Evolutionary conservation across 768 basidiomycete genomes (phyloP), one percentile per base, ranked within the genome.

Genomic region (Amyloporia xantha): DNA sequence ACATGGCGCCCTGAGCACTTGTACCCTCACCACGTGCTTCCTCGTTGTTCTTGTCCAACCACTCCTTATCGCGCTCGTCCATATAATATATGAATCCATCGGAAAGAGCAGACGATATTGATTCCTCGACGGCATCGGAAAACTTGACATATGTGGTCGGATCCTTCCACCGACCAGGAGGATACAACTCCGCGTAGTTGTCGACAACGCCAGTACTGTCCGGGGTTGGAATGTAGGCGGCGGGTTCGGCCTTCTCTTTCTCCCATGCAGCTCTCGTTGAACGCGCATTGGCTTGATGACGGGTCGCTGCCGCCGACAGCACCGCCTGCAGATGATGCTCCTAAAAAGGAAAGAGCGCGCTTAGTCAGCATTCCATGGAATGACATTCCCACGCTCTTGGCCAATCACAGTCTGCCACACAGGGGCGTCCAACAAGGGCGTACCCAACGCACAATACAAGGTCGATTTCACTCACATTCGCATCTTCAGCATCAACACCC

Each of bases 41-140:
- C 60, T 85, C 84, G 59, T 97, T 96, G 61, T 91, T 91, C 68
- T 82, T 86, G 58, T 89, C 86, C 26, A 99, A 77, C 95, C 95
- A 99, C 54, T 87, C 86, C 59, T 86, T 82, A 70, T 98, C 95
- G 15, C 86, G 84, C 65, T 98, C 96, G 59, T 99, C 95, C 87
- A 97, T 89, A 55, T 81, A 89, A 62, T 98, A 97, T 1, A 83
- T 82, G 67, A 86, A 86, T 0, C 86, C 86, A 56, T 86, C 81
- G 26, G 78, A 69, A 49, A 92, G 77, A 10, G 78, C 80, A 54
- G 70, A 74, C 3, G 65, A 64, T 56, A 74, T 71, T 7, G 79
- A 71, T 55, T 93, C 91, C 58, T 98, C 96, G 55, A 87, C 81
- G 2, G 87, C 91, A 58, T 87, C 81, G 6, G 91, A 93, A 27